These are phyloP conservation scores for Colletotrichum lini DNA, from an alignment of 2,329 filamentous ascomycete species.

Conservation along the genomic window DNA sequence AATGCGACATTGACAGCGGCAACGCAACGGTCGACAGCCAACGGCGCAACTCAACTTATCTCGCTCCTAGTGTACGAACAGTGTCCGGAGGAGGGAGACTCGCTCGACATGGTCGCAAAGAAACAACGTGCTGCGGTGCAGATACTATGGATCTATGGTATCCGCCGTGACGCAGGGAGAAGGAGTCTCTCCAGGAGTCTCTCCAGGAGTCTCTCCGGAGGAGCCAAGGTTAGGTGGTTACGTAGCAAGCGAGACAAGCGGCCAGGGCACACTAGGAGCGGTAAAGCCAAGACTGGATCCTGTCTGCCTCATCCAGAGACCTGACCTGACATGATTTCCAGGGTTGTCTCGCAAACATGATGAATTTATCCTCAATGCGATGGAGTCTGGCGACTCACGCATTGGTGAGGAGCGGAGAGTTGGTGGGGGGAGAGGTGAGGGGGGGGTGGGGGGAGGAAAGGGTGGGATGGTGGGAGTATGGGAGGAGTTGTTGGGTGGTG, in stretches of 20 bases:
- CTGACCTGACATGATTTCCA: constrained; percentile 14
- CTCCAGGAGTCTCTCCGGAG: constrained; percentile 6
- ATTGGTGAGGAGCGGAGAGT: too few relatives aligned
- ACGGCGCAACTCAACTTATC: constrained; percentile 8
- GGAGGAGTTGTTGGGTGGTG: too few relatives aligned
- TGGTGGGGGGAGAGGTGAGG: too few relatives aligned
- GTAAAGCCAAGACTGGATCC: constrained; percentile 23
- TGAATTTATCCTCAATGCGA: constrained; percentile 28
- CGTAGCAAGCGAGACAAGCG: constrained; percentile 29
- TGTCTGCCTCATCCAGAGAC: constrained; percentile 33
- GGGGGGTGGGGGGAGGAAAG: too few relatives aligned
- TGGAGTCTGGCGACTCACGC: neutral
- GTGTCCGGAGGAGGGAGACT: too few relatives aligned
- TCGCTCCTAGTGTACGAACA: constrained; percentile 1
- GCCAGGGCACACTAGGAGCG: constrained; percentile 19
- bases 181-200: constrained; percentile 28
- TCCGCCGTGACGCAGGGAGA: constrained; percentile 36
- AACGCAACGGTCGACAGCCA: constrained; percentile 26
- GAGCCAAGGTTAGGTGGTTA: constrained; percentile 2
- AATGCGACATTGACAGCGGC: constrained; percentile 28
- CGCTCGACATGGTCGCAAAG: constrained; percentile 6
- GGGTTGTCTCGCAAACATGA: constrained; percentile 33
- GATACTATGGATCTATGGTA: neutral
- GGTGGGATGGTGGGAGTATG: too few relatives aligned
- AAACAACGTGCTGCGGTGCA: neutral